A percentile compares a stretch with the other conserved stretches of the same genome.
These are phyloP conservation scores for Candida oleophila DNA, from an alignment of 805 yeast genomes.

Conservation along the genomic window DNA sequence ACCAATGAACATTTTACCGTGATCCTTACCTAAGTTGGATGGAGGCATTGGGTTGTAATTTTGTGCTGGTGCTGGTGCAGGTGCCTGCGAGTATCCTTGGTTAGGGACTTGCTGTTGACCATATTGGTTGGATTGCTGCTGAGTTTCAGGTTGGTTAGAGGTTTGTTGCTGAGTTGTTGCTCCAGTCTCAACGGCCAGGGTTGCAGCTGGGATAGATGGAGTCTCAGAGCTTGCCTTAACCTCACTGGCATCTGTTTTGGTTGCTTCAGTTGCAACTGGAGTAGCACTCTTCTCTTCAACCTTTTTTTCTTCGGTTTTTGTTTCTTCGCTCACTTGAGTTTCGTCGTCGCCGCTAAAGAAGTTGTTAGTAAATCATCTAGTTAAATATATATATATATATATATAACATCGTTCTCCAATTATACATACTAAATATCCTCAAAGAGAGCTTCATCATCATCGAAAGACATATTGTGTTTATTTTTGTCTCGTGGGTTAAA, in stretches of 20 bases:
- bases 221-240: slow-evolving; percentile 5
- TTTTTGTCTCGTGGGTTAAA: not conserved
- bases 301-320: slow-evolving; percentile 13
- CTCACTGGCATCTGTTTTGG: slow-evolving; percentile 3
- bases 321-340: slow-evolving; percentile 12
- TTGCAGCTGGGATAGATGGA: slow-evolving; percentile 3
- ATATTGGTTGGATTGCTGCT: slow-evolving; percentile 6
- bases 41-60: slow-evolving; percentile 18
- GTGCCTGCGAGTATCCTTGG: slow-evolving; percentile 5
- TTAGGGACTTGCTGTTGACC: slow-evolving; percentile 8
- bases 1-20: slow-evolving; percentile 92
- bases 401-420: slow-evolving; percentile 92
- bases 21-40: slow-evolving; percentile 50
- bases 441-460: slow-evolving; percentile 92
- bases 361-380: slow-evolving; percentile 6
- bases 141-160: not conserved
- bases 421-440: slow-evolving; percentile 74
- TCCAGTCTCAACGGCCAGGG: not conserved
- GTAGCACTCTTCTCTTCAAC: slow-evolving; percentile 16
- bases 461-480: slow-evolving; percentile 34
- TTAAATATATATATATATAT: slow-evolving; percentile 79
- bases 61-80: slow-evolving; percentile 15
- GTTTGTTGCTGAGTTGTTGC: slow-evolving; percentile 9
- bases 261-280: slow-evolving; percentile 10
- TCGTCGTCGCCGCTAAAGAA: slow-evolving; percentile 25